Evolutionary conservation across 2,329 filamentous ascomycete genomes (phyloP).

Genomic region (Microsporum audouinii): DNA sequence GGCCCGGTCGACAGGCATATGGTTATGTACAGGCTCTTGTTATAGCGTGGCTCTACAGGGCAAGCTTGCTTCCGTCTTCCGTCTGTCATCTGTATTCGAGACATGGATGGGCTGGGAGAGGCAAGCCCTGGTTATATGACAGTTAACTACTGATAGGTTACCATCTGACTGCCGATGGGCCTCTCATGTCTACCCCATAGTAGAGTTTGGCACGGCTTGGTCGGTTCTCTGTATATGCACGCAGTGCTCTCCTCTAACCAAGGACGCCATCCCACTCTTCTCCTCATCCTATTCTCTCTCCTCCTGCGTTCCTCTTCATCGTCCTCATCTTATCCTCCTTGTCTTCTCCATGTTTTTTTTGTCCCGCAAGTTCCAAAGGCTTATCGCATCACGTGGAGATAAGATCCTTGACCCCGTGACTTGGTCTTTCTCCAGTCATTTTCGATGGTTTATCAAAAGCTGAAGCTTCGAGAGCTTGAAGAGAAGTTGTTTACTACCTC

Average conservation of each 20-base stretch:
- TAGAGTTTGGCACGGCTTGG: too few species aligned
- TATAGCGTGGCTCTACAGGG: background rate
- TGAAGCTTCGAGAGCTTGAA: background rate
- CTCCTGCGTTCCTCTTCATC: background rate
- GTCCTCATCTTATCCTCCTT: background rate
- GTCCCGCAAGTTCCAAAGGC: background rate
- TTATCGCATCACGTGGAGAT: background rate
- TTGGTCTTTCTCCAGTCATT: background rate
- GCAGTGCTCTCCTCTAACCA: background rate
- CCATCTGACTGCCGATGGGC: too few species aligned
- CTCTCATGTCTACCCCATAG: too few species aligned
- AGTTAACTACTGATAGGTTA: background rate
- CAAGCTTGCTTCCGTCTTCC: too few species aligned
- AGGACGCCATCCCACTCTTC: background rate
- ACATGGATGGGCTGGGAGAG: background rate
- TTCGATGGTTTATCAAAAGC: background rate
- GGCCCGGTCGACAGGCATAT: background rate
- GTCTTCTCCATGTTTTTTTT: background rate
- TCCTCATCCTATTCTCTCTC: background rate
- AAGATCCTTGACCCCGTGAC: background rate
- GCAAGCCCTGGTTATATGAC: background rate
- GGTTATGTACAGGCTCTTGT: background rate
- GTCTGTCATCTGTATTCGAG: background rate
- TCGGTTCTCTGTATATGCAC: background rate
- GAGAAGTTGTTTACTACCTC: background rate